Evolutionary conservation across 2,329 filamentous ascomycete genomes (phyloP), one percentile per base, ranked within the genome.

Genomic region (Colletotrichum chlorophyti): DNA sequence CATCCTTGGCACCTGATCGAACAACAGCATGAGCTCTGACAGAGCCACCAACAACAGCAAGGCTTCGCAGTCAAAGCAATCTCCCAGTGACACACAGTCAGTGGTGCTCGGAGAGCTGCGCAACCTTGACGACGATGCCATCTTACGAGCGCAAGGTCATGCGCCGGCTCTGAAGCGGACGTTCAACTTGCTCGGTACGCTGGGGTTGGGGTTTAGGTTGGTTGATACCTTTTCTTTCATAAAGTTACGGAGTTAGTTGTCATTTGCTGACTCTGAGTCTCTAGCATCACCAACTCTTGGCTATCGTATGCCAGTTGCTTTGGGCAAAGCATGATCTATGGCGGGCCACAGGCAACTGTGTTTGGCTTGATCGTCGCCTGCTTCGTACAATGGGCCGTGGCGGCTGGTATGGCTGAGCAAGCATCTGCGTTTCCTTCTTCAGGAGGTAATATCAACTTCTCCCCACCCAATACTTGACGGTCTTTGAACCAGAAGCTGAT

Each of bases 261-360:
- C 15, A 47, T 10, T n/a, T 34, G 9, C 29, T n/a, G 23, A 37
- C 10, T 17, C n/a, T 49, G 17, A 9, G 26, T n/a, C 26, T 49
- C 7, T 6, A 63, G 63, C n/a, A 64, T 64, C 31, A 63, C 63
- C 10, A 63, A 64, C 19, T 64, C 63, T 8, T 62, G 63, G 53
- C 3, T 64, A 57, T 49, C 45, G 14, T 49, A 49, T 26, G 45
- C 48, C 37, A 65, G 63, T 27, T 64, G 60, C 19, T 64, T 65
- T n/a, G 63, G 63, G 8, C 57, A 57, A 29, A 49, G 43, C 15
- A 17, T 57, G 12, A 14, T 57, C 4, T 57, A 63, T 8, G 63
- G 62, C 6, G 63, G 63, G 2, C 54, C 62, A 1, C 62, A 65
- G 19, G 58, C 58, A 5, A 60, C 53, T 2, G 48, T 64, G 3